Base-by-base conservation (phyloP, 257 asterid species). In the Nicotiana tabacum region DNA sequence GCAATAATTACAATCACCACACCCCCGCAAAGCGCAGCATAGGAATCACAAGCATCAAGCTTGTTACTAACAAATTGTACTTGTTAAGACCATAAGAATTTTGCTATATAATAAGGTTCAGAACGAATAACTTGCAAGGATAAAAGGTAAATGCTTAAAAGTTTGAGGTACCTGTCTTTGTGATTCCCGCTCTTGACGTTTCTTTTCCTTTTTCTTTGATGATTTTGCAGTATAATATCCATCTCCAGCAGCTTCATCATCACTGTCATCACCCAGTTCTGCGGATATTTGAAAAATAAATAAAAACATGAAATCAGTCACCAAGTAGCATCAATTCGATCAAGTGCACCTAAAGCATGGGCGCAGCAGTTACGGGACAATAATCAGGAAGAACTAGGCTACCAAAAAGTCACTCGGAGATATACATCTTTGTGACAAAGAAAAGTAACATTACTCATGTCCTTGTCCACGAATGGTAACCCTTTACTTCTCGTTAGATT, bases 141-240 rank as follows among this genome's bases (percentile, higher is more conserved):
- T 64, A 6, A 13, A 70, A 74, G 16, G 27, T 27, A 76, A 51
- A 29, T 51, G 64, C 27, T 51, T 27, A 7, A 24, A 76, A 51
- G 43, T 29, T 0, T 51, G 64, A 51, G 13, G 35, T 70, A 93
- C 99, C 92, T 93, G 98, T 77, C 98, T 91, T 78, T 93, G 98
- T 62, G 97, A 97, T 79, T 93, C 99, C 67, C 97, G 90, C 89
- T 96, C 99, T 84, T 94, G 98, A 18, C 97, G 87, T 88, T 86
- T 96, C 94, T 89, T 96, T 85, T 93, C 98, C 91, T 84, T 94
- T 84, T 92, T 96, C 91, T 83, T 94, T 32, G 93, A 90, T 48
- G 86, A 92, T 87, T 87, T 93, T 62, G 93, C 91, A 85, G 90
- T 66, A 78, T 89, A 85, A 61, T 89, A 37, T 62, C 92, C 99